Conservation (phyloP, 768 basidiomycete species). For the Boletellus emodensis region DNA sequence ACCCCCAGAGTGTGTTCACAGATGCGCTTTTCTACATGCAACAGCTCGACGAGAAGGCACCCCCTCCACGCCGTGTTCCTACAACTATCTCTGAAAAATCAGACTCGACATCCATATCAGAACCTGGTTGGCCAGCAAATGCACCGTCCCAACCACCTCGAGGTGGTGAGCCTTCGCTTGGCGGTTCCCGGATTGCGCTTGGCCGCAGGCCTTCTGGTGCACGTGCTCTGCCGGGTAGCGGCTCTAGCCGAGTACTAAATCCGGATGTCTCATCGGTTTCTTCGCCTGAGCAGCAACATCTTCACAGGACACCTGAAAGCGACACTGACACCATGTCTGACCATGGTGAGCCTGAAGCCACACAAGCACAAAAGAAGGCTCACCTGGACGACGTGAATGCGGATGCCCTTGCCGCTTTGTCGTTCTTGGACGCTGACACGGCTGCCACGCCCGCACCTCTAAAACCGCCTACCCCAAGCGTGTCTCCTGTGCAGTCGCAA, state of each 20-base stretch:
- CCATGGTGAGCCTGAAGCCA: conserved; percentile 7
- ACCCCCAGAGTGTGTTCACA: conserved; percentile 39
- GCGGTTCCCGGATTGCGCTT: conserved; percentile 32
- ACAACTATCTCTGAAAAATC: conserved; percentile 46
- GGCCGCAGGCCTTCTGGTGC: conserved; percentile 80
- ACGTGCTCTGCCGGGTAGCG: conserved; percentile 53
- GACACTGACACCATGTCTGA: conserved; percentile 35
- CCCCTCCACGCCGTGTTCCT: conserved; percentile 36
- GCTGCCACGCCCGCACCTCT: conserved; percentile 16
- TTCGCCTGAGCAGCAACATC: conserved; percentile 33
- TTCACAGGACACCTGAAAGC: conserved; percentile 25
- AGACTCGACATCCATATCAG: conserved; percentile 29
- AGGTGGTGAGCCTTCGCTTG: conserved; percentile 33
- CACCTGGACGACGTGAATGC: conserved; percentile 49
- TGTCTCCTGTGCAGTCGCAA: conserved; percentile 11
- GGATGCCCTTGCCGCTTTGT: conserved; percentile 76
- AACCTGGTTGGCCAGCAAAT: conserved; percentile 21
- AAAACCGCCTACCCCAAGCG: conserved; percentile 6
- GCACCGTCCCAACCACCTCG: conserved; percentile 15
- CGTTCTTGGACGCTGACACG: conserved; percentile 57
- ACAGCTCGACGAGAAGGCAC: conserved; percentile 40
- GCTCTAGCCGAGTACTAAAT: conserved; percentile 37
- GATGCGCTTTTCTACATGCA: conserved; percentile 72
- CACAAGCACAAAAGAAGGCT: conserved; percentile 8
- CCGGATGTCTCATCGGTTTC: conserved; percentile 34